These are phyloP conservation scores for Citrus australasica DNA, from an alignment of 345 rosid genomes.

Conservation along the genomic window DNA sequence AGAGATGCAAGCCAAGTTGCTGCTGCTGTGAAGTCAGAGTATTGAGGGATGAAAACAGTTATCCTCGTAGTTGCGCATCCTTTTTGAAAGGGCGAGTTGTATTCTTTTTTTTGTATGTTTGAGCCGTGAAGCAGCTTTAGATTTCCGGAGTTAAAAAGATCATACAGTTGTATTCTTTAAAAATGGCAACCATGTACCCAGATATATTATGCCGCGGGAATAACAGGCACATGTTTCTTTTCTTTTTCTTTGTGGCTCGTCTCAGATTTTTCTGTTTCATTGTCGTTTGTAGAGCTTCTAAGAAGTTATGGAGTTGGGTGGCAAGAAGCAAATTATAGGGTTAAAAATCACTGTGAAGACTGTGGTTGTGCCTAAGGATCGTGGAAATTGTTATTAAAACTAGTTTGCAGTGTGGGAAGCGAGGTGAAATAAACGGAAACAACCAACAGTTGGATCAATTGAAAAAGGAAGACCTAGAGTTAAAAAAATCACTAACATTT, in stretches of 20 bases:
- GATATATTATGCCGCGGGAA: conserved; percentile 19
- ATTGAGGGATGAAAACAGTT: neutral
- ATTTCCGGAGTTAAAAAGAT: conserved; percentile 2
- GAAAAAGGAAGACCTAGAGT: neutral
- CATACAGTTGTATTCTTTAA: conserved; percentile 10
- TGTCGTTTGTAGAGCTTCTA: neutral
- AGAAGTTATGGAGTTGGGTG: neutral
- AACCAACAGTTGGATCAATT: neutral
- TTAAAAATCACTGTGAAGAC: no score
- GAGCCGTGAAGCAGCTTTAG: conserved; percentile 12
- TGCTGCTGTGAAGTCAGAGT: conserved; percentile 9
- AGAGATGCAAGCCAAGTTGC: conserved; percentile 9
- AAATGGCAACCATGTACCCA: conserved; percentile 6
- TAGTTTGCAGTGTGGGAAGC: neutral
- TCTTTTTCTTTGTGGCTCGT: neutral
- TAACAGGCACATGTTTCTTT: conserved; percentile 3
- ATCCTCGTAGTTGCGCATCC: conserved; percentile 8
- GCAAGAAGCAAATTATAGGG: neutral
- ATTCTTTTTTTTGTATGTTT: conserved; percentile 2
- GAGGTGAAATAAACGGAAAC: neutral
- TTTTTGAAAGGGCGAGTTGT: neutral
- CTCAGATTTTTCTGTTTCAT: neutral
- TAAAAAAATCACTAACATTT: neutral
- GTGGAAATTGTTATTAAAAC: neutral
- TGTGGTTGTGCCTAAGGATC: neutral